Evolutionary conservation across 192 early-diverging fungal species (phyloP), one percentile per base, ranked within the genome.

Genomic region (Diversispora epigaea): DNA sequence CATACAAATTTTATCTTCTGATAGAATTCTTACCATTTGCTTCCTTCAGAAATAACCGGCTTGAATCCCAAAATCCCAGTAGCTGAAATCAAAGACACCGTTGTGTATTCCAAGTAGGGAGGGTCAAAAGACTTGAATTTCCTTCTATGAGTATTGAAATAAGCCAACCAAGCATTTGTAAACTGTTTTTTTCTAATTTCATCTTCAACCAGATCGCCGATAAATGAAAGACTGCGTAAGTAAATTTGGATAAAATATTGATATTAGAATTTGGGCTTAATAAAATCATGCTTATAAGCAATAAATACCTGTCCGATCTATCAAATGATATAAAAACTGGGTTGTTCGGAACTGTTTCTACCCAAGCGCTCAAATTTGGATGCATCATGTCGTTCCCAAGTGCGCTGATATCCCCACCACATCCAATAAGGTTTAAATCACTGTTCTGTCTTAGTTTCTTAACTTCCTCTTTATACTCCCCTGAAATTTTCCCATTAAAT

Each of bases 261-360:
- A n/a, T n/a, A n/a, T n/a, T n/a, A n/a, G n/a, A n/a, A n/a, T n/a
- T n/a, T n/a, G n/a, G n/a, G n/a, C n/a, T n/a, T n/a, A n/a, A n/a
- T n/a, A n/a, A n/a, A n/a, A n/a, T n/a, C n/a, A n/a, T n/a, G n/a
- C n/a, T n/a, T n/a, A n/a, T n/a, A 64, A 64, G 4, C 11, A 58
- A 21, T 15, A 64, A 43, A 43, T 40, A 64, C 62, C 62, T 64
- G 62, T 64, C 32, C 41, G 62, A 44, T 43, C n/a, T 64, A 40
- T 64, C 62, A 64, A 64, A 64, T 64, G 62, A 17, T 44, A 64
- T 44, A 64, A 64, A 64, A 64, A 41, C 41, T 8, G 62, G 62
- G 32, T 40, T 44, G n/a, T 44, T 21, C 19, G 17, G 43, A 64
- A 64, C 62, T 17, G 62, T 64, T 12, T 2, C 39, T 17, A n/a